These are phyloP conservation scores for Patellifolia procumbens DNA, from an alignment of 179 eudicot genomes.

Conservation along the genomic window DNA sequence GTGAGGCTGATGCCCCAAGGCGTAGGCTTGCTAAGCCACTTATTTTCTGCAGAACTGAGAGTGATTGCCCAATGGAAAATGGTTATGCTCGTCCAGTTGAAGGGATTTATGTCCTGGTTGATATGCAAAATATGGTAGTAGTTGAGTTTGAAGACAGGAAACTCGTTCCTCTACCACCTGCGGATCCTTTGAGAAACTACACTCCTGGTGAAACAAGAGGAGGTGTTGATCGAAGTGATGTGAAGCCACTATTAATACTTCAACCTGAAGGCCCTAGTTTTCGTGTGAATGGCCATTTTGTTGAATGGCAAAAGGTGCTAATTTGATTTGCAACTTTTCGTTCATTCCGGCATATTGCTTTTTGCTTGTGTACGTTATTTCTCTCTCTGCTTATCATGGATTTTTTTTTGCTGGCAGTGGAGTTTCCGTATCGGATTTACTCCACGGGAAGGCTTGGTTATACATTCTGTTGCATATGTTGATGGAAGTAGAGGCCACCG, in stretches of 20 bases:
- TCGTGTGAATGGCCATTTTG: conserved; percentile 80
- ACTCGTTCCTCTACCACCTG: conserved; percentile 93
- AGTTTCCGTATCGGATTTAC: conserved; percentile 84
- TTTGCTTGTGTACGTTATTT: conserved; percentile 4
- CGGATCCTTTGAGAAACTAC: conserved; percentile 95
- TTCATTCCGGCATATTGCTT: neutral
- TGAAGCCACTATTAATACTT: conserved; percentile 73
- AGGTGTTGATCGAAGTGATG: conserved; percentile 95
- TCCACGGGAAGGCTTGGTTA: conserved; percentile 84
- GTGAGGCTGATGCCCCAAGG: conserved; percentile 88
- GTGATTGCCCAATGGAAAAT: conserved; percentile 97
- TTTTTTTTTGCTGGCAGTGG: conserved; percentile 58
- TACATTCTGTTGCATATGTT: conserved; percentile 84
- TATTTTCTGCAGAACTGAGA: conserved; percentile 91
- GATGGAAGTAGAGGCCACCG: conserved; percentile 92
- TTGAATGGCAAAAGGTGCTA: conserved; percentile 96
- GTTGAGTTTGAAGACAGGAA: conserved; percentile 95
- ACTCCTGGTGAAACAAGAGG: conserved; percentile 96
- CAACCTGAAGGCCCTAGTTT: conserved; percentile 99
- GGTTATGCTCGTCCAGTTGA: conserved; percentile 99
- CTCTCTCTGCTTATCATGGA: conserved; percentile 4
- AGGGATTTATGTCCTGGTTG: conserved; percentile 91
- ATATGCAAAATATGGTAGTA: conserved; percentile 93
- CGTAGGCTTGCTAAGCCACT: conserved; percentile 98
- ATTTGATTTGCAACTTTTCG: conserved; percentile 14